Base-by-base conservation (phyloP, 2,329 filamentous ascomycete species). In the Trichoderma pleuroti region DNA sequence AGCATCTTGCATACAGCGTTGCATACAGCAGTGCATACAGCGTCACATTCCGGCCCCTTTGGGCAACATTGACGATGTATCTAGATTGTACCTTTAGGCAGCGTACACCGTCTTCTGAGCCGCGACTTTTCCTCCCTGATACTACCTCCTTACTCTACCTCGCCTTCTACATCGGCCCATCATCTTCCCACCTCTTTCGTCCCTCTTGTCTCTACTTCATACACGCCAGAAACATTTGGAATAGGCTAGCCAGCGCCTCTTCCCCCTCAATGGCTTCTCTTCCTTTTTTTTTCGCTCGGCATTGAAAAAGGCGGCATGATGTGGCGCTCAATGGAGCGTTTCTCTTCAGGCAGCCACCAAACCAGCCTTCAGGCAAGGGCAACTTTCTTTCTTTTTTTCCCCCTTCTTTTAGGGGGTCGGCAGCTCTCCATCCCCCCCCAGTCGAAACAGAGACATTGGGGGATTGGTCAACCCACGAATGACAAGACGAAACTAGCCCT, bases 1-100 rank as follows among this genome's bases (percentile, higher is more conserved):
- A 68, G 65, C 65, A 68, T 68, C 65, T 68, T 61, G 65, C 65
- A 68, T 67, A 34, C 39, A 68, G 65, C 54, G 65, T 68, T 30
- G 57, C 65, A 68, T 59, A 59, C 54, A 59, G 54, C 54, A 32
- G 36, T 60, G 65, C 65, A 60, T 49, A n/a, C 28, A 68, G 65
- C 54, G 65, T 68, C 65, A 52, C 65, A 68, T 68, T 60, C 12
- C n/a, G 34, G 39, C 39, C 56, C 54, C 16, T 68, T 60, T 52
- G 24, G 65, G 65, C 56, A 68, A 60, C 39, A 49, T 34, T 34
- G 12, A 60, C 56, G 36, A 60, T 61, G 65, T 60, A 68, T 68
- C 56, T 14, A 59, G 56, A 60, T 61, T 68, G 65, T 68, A 68
- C 65, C 54, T 68, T 49, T 52, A 68, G 56, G 65, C 56, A 68